Conservation (phyloP, 2,329 filamentous ascomycete species). For the Plenodomus lindquistii region DNA sequence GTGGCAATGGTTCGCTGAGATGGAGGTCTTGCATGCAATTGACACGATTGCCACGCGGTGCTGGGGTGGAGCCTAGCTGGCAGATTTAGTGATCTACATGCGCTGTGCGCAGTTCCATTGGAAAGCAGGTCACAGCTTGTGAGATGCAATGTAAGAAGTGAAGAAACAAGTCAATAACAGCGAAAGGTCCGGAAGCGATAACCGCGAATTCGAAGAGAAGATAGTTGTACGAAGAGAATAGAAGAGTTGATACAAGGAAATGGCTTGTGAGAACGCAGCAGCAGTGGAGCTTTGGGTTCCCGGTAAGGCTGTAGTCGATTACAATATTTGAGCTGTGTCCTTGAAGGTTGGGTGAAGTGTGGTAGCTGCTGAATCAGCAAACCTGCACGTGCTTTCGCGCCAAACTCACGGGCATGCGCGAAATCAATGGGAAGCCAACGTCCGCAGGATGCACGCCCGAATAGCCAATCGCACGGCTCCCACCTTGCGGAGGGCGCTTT, state of each 20-base stretch:
- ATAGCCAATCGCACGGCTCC: conserved; percentile 22
- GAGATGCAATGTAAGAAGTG: no score
- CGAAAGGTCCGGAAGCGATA: no score
- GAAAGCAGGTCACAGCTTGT: no score
- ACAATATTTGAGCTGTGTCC: background rate
- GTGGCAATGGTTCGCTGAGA: background rate
- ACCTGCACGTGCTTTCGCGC: conserved; percentile 19
- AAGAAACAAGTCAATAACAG: no score
- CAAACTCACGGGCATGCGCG: conserved; percentile 12
- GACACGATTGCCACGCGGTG: background rate
- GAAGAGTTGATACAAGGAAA: no score
- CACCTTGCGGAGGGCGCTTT: conserved; percentile 20
- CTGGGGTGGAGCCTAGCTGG: background rate
- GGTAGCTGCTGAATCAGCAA: conserved; percentile 7
- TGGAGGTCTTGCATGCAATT: background rate
- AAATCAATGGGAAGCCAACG: conserved; percentile 15
- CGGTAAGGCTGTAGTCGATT: no score
- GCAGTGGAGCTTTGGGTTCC: no score
- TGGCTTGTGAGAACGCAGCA: no score
- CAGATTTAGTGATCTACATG: background rate
- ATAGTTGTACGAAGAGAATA: no score
- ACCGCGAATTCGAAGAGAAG: no score
- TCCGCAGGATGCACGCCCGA: conserved; percentile 36
- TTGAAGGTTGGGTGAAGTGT: background rate
- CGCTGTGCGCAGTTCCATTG: background rate